Conservation (phyloP, 352 stramenopile species). For the Globisporangium spinosum region DNA sequence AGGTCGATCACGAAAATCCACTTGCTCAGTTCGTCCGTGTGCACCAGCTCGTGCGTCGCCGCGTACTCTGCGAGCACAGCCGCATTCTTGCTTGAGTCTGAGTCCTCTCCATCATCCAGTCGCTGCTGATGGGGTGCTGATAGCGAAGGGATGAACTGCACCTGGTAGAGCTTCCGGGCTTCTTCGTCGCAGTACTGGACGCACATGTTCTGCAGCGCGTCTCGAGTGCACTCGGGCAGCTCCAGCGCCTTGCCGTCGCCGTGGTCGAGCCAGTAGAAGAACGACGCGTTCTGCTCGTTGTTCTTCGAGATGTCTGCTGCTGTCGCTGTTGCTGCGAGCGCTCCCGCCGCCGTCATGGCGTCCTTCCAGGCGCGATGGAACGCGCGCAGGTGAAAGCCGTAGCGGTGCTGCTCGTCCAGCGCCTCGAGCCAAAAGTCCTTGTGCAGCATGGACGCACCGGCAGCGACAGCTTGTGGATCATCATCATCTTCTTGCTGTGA, state of each 20-base stretch:
- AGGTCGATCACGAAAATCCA: slow-evolving; percentile 74
- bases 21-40: slow-evolving; percentile 63
- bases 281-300: slow-evolving; percentile 30
- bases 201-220: slow-evolving; percentile 33
- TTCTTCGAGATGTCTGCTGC: not conserved
- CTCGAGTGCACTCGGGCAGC: slow-evolving; percentile 51
- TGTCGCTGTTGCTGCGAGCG: too few relatives aligned
- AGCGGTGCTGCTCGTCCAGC: slow-evolving; percentile 66
- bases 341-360: slow-evolving; percentile 23
- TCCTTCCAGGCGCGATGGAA: slow-evolving; percentile 64
- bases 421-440: slow-evolving; percentile 76
- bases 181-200: slow-evolving; percentile 52
- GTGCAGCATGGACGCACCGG: slow-evolving; percentile 38
- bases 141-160: slow-evolving; percentile 31
- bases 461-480: not conserved
- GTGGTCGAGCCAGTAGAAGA: slow-evolving; percentile 74
- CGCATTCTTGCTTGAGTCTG: too few relatives aligned
- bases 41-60: slow-evolving; percentile 28
- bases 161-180: slow-evolving; percentile 39
- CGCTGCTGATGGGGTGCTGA: not conserved
- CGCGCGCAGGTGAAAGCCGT: slow-evolving; percentile 62
- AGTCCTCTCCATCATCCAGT: too few relatives aligned
- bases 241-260: slow-evolving; percentile 41
- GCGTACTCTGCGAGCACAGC: slow-evolving; percentile 31
- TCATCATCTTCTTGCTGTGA: not conserved